phyloP scores from a whole-genome alignment of 2,329 filamentous ascomycete species.

The Aspergillus novofumigatus region DNA sequence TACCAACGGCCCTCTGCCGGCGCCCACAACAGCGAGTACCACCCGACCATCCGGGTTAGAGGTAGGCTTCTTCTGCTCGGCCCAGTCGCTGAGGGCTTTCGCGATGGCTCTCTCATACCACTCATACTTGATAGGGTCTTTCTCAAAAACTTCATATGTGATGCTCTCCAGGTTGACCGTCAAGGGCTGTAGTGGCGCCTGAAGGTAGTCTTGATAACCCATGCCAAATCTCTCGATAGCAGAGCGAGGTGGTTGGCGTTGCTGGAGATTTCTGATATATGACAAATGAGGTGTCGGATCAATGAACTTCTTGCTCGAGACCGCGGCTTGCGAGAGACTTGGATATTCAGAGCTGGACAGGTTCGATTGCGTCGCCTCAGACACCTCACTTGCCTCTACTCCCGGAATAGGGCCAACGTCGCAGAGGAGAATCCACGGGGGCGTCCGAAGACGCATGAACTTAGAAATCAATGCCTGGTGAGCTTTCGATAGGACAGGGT shows the following conservation, averaged over 20 bases:
- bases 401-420: conserved; percentile 55
- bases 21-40: conserved; percentile 86
- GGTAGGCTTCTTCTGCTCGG: conserved; percentile 65
- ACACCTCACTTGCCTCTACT: conserved; percentile 28
- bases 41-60: conserved; percentile 68
- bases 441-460: conserved; percentile 53
- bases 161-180: conserved; percentile 96
- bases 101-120: conserved; percentile 87
- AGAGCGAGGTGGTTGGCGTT: conserved; percentile 66
- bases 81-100: conserved; percentile 78
- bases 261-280: conserved; percentile 81
- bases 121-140: conserved; percentile 95
- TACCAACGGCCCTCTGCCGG: conserved; percentile 87
- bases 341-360: conserved; percentile 53
- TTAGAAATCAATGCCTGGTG: conserved; percentile 56
- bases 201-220: conserved; percentile 88
- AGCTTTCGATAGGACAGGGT: conserved; percentile 54
- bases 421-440: conserved; percentile 59
- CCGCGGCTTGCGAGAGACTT: conserved; percentile 63
- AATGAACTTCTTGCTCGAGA: conserved; percentile 46
- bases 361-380: conserved; percentile 13
- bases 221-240: conserved; percentile 63
- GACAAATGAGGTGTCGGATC: conserved; percentile 64
- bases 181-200: conserved; percentile 88
- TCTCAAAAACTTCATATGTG: conserved; percentile 98